These are phyloP conservation scores for Pichia sporocuriosa DNA, from an alignment of 805 yeast genomes.

Conservation along the genomic window DNA sequence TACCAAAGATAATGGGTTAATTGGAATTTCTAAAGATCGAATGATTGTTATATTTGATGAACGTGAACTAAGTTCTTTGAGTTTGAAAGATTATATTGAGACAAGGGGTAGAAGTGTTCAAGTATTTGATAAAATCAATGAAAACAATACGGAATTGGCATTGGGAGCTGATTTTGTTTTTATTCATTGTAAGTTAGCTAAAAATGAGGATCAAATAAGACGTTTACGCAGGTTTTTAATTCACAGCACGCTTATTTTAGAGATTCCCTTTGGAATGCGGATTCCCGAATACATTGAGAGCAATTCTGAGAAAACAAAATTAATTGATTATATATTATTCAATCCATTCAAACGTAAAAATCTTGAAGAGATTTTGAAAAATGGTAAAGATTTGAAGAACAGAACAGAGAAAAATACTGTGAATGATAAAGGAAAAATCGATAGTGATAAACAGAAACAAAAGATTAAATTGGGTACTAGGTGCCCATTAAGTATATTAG, in stretches of 20 bases:
- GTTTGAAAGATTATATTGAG: slow-evolving; percentile 31
- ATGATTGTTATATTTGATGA: slow-evolving; percentile 30
- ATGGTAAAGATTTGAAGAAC: neutral
- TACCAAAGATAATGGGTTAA: neutral
- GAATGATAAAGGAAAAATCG: neutral
- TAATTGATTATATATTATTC: slow-evolving; percentile 11
- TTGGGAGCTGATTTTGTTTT: slow-evolving; percentile 1
- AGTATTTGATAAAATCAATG: neutral
- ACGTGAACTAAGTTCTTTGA: slow-evolving; percentile 27
- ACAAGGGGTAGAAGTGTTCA: slow-evolving; percentile 23
- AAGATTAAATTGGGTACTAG: slow-evolving; percentile 25
- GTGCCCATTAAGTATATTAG: slow-evolving; percentile 41
- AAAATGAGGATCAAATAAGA: neutral
- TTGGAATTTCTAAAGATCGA: neutral
- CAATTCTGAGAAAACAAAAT: neutral
- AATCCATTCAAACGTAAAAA: slow-evolving; percentile 18
- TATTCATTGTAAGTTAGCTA: neutral
- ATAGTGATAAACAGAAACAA: neutral
- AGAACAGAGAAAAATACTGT: neutral
- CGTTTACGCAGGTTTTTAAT: neutral
- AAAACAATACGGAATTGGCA: neutral
- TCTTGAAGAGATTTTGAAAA: slow-evolving; percentile 16
- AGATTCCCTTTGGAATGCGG: slow-evolving; percentile 6
- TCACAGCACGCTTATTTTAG: neutral
- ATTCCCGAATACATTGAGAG: slow-evolving; percentile 4